Percentiles rank a stretch among this genome's conserved stretches.
Evolutionary conservation across 371 early-diverging fungal species (phyloP).

Genomic region (Cokeromyces recurvatus): DNA sequence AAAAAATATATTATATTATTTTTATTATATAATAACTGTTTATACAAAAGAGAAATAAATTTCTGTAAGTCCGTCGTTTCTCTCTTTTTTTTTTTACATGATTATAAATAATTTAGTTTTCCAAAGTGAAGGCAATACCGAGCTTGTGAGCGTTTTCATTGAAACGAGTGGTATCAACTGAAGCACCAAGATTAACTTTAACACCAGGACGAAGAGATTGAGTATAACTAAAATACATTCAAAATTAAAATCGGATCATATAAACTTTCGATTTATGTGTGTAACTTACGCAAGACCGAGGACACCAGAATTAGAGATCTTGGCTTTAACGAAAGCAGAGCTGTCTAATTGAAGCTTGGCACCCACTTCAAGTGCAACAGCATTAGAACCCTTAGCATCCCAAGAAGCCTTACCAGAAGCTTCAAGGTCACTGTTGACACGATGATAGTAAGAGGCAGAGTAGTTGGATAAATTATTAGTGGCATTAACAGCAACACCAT

Average conservation of each 20-base stretch:
- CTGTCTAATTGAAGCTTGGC: slow-evolving; percentile 90
- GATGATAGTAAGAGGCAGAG: slow-evolving; percentile 95
- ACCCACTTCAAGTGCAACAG: slow-evolving; percentile 91
- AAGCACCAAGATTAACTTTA: slow-evolving; percentile 89
- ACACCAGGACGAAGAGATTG: slow-evolving; percentile 93
- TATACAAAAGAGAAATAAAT: too few relatives aligned
- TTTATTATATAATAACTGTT: too few relatives aligned
- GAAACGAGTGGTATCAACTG: slow-evolving; percentile 87
- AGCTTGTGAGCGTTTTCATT: slow-evolving; percentile 95
- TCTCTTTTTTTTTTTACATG: not conserved
- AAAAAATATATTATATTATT: too few relatives aligned
- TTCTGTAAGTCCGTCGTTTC: too few relatives aligned
- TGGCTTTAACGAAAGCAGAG: slow-evolving; percentile 91
- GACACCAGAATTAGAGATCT: slow-evolving; percentile 92
- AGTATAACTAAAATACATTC: slow-evolving; percentile 57
- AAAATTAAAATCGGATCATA: slow-evolving; percentile 17
- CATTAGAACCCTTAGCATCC: slow-evolving; percentile 72
- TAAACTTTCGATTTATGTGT: too few relatives aligned
- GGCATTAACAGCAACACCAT: slow-evolving; percentile 84
- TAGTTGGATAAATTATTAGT: slow-evolving; percentile 65
- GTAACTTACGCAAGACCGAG: slow-evolving; percentile 79
- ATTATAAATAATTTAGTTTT: slow-evolving; percentile 52
- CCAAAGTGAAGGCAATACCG: slow-evolving; percentile 86
- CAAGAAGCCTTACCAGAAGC: slow-evolving; percentile 92
- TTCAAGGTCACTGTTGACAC: slow-evolving; percentile 84